These are phyloP conservation scores for Isatis lusitanica DNA, from an alignment of 441 rosid species.

Conservation along the genomic window DNA sequence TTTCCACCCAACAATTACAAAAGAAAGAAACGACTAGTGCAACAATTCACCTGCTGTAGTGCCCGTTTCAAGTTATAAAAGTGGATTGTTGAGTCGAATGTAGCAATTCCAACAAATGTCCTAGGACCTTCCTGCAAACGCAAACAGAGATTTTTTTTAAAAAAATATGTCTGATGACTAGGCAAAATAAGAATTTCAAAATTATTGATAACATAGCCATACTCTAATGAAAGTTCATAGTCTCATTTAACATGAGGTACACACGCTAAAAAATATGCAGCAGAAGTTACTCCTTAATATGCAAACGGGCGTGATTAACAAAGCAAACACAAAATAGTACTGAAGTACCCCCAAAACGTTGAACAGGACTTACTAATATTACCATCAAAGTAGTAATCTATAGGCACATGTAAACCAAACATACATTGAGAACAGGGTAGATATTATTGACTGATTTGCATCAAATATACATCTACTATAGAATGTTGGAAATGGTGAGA, in stretches of 20 bases:
- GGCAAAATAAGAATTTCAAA: neutral
- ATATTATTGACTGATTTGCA: conserved; percentile 10
- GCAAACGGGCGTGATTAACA: conserved; percentile 12
- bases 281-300: conserved; percentile 7
- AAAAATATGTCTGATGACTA: neutral
- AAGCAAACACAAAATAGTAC: conserved; percentile 9
- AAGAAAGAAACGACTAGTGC: conserved; percentile 28
- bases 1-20: conserved; percentile 14
- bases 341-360: conserved; percentile 9
- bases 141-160: neutral
- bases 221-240: neutral
- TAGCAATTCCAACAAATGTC: conserved; percentile 86
- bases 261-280: conserved; percentile 13
- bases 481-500: conserved; percentile 20
- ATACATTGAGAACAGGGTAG: neutral
- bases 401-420: neutral
- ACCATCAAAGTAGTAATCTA: neutral
- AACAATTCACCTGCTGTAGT: conserved; percentile 54
- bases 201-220: neutral
- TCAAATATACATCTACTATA: neutral
- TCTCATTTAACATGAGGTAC: conserved; percentile 16
- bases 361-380: conserved; percentile 1
- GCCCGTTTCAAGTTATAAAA: conserved; percentile 82
- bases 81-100: conserved; percentile 80
- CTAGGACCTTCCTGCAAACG: conserved; percentile 78